Evolutionary conservation across 2,329 filamentous ascomycete species (phyloP), one percentile per base, ranked within the genome.

Genomic region (Sphaerulina vaccinii): DNA sequence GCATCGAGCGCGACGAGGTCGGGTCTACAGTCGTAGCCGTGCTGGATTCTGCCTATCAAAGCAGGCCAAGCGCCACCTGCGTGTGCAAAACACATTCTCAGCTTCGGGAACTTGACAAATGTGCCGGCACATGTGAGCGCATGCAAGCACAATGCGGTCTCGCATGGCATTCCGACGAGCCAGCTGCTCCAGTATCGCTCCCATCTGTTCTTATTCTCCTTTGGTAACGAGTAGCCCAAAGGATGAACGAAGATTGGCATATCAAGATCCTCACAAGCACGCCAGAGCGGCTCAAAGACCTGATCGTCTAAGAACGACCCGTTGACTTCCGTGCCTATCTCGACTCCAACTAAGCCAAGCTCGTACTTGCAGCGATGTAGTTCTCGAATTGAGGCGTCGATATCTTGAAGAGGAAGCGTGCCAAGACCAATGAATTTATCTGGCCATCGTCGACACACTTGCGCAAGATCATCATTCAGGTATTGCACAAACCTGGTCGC

Each of bases 161-260:
- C 51, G 16, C 46, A 54, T 16, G 51, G 51, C 51, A 54, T 54
- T 3, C 51, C 51, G 1, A 54, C 35, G 10, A 54, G 46, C 51
- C 51, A 54, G 36, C 46, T 46, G 32, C 46, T 46, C 51, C 51
- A 54, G 42, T 54, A 50, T 4, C 41, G 40, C 21, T 37, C 21
- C 51, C 51, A 54, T 5, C 51, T 41, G 10, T 50, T 45, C 5
- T 29, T 35, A 27, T 54, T 54, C 21, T 54, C 51, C 18, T 39
- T 41, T 2, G 47, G 27, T 16, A 54, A 41, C 1, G 51, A 50
- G 36, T 54, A 50, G 35, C 51, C 51, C 6, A 54, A 36, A 18
- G 51, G 51, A 29, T 54, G 51, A 21, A 54, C 47, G 35, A 54
- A 50, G 6, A 54, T n/a, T 15, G 51, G 51, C 51, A 54, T 54